A percentile compares a stretch with the other conserved stretches of the same genome.
Evolutionary conservation across 2,329 filamentous ascomycete genomes (phyloP).

Genomic region (Xylariaceae sp.): DNA sequence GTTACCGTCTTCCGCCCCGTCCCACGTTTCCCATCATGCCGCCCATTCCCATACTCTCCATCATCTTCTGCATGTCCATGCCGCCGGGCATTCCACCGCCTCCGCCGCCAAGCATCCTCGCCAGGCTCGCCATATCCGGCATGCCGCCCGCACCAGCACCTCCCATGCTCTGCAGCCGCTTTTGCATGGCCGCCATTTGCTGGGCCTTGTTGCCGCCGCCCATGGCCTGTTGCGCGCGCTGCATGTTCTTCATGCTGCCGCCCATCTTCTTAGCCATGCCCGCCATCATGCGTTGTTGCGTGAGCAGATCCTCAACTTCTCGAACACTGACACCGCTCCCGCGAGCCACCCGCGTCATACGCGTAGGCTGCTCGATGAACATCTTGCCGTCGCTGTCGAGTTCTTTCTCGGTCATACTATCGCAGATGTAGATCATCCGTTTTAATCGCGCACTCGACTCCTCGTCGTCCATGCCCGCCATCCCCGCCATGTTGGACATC

Average conservation of each 20-base stretch:
- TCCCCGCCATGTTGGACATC: conserved; percentile 75
- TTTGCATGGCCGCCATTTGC: conserved; percentile 97
- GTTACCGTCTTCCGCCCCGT: conserved; percentile 36
- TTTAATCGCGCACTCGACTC: conserved; percentile 92
- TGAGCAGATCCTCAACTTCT: conserved; percentile 96
- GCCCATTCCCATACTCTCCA: conserved; percentile 71
- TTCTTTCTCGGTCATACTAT: conserved; percentile 96
- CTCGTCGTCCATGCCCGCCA: conserved; percentile 95
- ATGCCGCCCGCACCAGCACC: conserved; percentile 68
- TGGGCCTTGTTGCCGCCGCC: conserved; percentile 88
- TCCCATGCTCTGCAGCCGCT: conserved; percentile 90
- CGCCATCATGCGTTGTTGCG: conserved; percentile 98
- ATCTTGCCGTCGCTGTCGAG: conserved; percentile 94
- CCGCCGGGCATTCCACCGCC: conserved; percentile 72
- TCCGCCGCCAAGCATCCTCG: conserved; percentile 86
- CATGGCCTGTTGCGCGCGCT: conserved; percentile 88
- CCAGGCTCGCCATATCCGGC: conserved; percentile 83
- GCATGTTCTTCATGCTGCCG: conserved; percentile 97
- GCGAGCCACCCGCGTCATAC: conserved; percentile 88
- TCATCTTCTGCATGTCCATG: conserved; percentile 79
- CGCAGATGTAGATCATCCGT: conserved; percentile 98
- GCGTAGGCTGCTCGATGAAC: conserved; percentile 86
- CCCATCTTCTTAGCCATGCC: conserved; percentile 99
- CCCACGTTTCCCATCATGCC: conserved; percentile 52
- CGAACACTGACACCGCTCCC: conserved; percentile 88